Evolutionary conservation across 768 basidiomycete species (phyloP).

Genomic region (Rhodocollybia butyracea): DNA sequence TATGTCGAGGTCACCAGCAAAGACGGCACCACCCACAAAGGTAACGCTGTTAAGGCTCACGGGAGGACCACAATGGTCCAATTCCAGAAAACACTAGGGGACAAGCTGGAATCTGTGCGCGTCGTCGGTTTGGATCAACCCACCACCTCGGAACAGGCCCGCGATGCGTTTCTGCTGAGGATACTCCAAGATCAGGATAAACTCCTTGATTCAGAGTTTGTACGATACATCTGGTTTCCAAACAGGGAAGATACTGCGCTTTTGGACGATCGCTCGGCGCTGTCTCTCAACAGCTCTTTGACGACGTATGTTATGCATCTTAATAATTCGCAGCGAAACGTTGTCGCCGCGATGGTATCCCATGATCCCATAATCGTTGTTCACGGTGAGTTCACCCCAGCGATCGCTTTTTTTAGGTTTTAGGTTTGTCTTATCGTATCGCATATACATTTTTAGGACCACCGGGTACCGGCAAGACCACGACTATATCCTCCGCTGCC

Average conservation of each 20-base stretch:
- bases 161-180: conserved; percentile 33
- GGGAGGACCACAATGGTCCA: conserved; percentile 36
- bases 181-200: conserved; percentile 28
- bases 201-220: conserved; percentile 30
- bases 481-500: conserved; percentile 43
- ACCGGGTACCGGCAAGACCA: conserved; percentile 54
- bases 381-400: conserved; percentile 29
- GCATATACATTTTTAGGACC: conserved; percentile 33
- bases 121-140: conserved; percentile 39
- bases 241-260: conserved; percentile 9
- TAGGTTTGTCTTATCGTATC: background rate
- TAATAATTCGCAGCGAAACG: conserved; percentile 35
- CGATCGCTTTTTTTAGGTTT: background rate
- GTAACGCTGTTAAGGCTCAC: conserved; percentile 24
- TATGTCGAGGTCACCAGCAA: conserved; percentile 32
- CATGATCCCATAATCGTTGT: conserved; percentile 29
- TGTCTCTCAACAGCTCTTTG: background rate
- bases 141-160: conserved; percentile 36
- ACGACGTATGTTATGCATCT: conserved; percentile 13
- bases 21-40: conserved; percentile 26
- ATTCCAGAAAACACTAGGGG: conserved; percentile 14
- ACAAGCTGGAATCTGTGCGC: conserved; percentile 28
- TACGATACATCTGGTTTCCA: conserved; percentile 39
- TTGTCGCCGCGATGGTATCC: conserved; percentile 33
- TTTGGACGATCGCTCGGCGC: background rate